Percentiles rank a stretch among this genome's conserved stretches.
Conservation (phyloP, 2,329 filamentous ascomycete genomes). For the Dothiorella sarmentorum region DNA sequence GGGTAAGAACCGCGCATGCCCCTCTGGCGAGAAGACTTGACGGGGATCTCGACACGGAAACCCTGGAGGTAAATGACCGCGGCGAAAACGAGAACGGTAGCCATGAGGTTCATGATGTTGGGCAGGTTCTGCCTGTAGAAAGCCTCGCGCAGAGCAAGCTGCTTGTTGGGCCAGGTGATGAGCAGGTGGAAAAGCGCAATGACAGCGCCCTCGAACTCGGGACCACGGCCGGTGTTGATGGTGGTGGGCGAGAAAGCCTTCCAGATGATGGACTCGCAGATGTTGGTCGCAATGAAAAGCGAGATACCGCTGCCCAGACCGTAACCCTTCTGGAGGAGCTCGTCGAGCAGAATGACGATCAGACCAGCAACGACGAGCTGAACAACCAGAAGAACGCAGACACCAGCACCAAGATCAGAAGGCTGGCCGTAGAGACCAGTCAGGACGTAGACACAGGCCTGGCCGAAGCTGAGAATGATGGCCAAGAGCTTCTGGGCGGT, state of each 20-base stretch:
- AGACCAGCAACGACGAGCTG: slow-evolving; percentile 96
- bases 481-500: slow-evolving; percentile 91
- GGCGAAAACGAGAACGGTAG: slow-evolving; percentile 89
- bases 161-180: slow-evolving; percentile 99
- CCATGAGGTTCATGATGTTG: slow-evolving; percentile 98
- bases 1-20: slow-evolving; percentile 98
- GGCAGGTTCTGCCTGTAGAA: slow-evolving; percentile 99
- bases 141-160: slow-evolving; percentile 93
- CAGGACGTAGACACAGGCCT: slow-evolving; percentile 97
- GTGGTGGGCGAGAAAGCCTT: slow-evolving; percentile 99
- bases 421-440: slow-evolving; percentile 91
- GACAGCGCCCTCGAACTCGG: slow-evolving; percentile 97
- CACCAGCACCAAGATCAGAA: slow-evolving; percentile 92
- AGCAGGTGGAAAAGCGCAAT: slow-evolving; percentile 97
- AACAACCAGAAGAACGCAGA: slow-evolving; percentile 96
- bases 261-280: slow-evolving; percentile 99
- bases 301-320: slow-evolving; percentile 98
- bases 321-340: slow-evolving; percentile 99
- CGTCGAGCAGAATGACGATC: slow-evolving; percentile 98
- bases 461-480: slow-evolving; percentile 95
- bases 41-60: slow-evolving; percentile 99
- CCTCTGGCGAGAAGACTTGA: slow-evolving; percentile 99
- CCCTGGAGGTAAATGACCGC: slow-evolving; percentile 99
- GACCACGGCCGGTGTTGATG: slow-evolving; percentile 98
- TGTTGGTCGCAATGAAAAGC: slow-evolving; percentile 99